Percentiles rank a stretch among this genome's conserved stretches.
phyloP scores from a whole-genome alignment of 2,329 filamentous ascomycete genomes.

The Pleochaeta shiraiana region DNA sequence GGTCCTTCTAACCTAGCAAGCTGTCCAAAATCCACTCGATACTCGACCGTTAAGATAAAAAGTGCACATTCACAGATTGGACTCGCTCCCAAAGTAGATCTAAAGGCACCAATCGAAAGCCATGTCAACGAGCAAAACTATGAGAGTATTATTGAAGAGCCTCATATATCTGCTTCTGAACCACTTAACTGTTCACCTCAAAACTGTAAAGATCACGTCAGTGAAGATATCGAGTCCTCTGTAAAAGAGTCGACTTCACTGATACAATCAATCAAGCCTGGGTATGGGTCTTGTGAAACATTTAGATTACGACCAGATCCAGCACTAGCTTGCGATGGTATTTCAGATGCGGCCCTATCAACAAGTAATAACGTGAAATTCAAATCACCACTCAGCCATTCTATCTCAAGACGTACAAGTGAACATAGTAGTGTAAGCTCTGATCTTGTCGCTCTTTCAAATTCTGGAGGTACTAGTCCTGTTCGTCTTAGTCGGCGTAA shows the following conservation, averaged over 20 bases:
- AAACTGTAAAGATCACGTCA: not conserved
- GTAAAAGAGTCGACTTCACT: slow-evolving; percentile 40
- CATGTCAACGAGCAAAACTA: not conserved
- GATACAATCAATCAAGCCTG: slow-evolving; percentile 34
- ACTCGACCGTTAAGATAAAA: slow-evolving; percentile 46
- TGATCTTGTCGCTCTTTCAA: slow-evolving; percentile 15
- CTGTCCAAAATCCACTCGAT: slow-evolving; percentile 38
- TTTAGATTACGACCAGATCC: slow-evolving; percentile 1
- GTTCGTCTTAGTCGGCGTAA: slow-evolving; percentile 17
- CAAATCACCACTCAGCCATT: not conserved
- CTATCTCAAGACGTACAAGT: slow-evolving; percentile 9
- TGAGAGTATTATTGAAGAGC: not conserved
- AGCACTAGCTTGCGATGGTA: no score
- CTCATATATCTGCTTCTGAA: not conserved
- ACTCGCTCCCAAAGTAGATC: not conserved
- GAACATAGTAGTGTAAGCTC: slow-evolving; percentile 12
- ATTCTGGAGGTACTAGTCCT: slow-evolving; percentile 16
- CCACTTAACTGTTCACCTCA: not conserved
- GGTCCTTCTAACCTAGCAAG: slow-evolving; percentile 45
- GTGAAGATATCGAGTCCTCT: slow-evolving; percentile 19
- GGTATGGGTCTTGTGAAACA: slow-evolving; percentile 26
- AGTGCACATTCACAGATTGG: slow-evolving; percentile 17
- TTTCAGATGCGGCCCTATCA: not conserved
- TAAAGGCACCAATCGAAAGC: not conserved
- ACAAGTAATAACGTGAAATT: not conserved